Conservation (phyloP, 2,329 filamentous ascomycete species). For the Xylariaceae sp. region DNA sequence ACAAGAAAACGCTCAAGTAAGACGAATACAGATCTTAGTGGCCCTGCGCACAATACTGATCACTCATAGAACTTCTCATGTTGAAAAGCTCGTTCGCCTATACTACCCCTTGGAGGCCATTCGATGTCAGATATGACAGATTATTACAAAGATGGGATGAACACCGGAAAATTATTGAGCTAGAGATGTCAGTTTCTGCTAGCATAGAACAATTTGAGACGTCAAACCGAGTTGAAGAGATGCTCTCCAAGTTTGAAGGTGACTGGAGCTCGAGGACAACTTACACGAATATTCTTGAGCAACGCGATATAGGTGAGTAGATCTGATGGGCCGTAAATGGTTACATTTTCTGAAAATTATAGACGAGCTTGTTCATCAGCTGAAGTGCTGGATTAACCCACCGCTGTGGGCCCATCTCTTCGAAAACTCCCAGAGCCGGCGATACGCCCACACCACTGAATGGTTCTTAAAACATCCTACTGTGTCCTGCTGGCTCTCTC, state of each 20-base stretch:
- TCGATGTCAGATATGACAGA: not conserved
- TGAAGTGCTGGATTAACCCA: not conserved
- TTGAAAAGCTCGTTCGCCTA: not conserved
- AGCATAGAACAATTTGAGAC: not conserved
- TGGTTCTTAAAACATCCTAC: not conserved
- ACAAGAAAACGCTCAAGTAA: not conserved
- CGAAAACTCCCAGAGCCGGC: not conserved
- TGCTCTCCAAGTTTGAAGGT: not conserved
- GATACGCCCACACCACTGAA: not conserved
- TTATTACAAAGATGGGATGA: not conserved
- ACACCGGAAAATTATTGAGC: not conserved
- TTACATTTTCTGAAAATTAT: not conserved
- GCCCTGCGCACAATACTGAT: not conserved
- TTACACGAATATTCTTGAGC: not conserved
- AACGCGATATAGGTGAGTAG: not conserved
- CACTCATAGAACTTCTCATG: not conserved
- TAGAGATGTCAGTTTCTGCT: not conserved
- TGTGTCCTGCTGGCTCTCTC: not conserved
- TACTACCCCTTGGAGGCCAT: not conserved
- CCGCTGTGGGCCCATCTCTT: not conserved
- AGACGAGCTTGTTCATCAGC: not conserved
- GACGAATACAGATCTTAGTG: not conserved
- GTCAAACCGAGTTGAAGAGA: not conserved
- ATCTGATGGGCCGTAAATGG: not conserved
- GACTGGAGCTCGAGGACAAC: too few species aligned